phyloP scores from a whole-genome alignment of 257 asterid genomes.

The Solanum piurae region DNA sequence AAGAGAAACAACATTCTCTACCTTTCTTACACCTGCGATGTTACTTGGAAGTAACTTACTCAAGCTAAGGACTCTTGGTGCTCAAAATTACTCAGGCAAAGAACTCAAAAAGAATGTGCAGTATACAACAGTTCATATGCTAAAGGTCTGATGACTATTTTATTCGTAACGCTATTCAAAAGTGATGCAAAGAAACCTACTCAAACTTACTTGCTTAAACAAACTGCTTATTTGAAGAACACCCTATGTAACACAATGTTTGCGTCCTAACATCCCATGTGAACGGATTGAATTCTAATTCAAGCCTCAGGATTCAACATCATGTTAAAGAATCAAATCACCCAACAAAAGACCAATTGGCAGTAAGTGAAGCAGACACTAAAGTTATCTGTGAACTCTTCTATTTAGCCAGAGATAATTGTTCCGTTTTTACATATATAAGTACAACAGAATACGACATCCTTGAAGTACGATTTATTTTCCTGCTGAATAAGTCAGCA shows the following conservation, averaged over 20 bases:
- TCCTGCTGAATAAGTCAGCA: neutral
- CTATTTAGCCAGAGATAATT: neutral
- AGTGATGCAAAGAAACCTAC: neutral
- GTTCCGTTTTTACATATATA: neutral
- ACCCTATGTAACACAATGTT: neutral
- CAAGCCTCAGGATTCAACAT: neutral
- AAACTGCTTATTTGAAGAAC: neutral
- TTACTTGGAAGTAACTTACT: neutral
- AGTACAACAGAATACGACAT: neutral
- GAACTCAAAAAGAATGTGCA: neutral
- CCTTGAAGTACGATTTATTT: neutral
- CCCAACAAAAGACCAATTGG: neutral
- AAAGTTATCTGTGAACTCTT: neutral
- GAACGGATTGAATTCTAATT: neutral
- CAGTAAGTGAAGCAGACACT: neutral
- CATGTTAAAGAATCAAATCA: neutral
- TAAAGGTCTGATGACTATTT: neutral
- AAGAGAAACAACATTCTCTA: neutral
- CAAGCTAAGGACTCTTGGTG: neutral
- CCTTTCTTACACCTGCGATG: neutral
- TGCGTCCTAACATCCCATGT: neutral
- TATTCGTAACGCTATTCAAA: neutral
- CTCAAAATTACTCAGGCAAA: neutral
- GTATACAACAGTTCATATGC: neutral
- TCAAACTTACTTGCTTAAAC: neutral